Base-by-base conservation (phyloP, 805 yeast genomes). In the Pichia eremophila region DNA sequence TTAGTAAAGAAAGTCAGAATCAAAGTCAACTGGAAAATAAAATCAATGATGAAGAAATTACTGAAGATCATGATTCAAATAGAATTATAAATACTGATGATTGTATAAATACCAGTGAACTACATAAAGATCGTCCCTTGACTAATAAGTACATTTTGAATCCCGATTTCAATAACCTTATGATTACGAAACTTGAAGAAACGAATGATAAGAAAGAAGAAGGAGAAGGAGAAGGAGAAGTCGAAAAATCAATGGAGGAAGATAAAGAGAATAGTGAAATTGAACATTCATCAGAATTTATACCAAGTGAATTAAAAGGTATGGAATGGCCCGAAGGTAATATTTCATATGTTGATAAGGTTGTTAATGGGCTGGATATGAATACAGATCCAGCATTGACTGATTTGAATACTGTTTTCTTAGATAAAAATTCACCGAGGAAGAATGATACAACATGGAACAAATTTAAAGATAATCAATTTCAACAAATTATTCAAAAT, bases 371-470 rank as follows among this genome's bases (percentile, higher is more conserved):
- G 4, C 15, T 14, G 11, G 40, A 38, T 27, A 39, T 22, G 11
- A 15, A 8, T 14, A 35, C 34, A 6, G 27, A 39, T 29, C 27
- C 51, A 14, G n/a, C 56, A 38, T 28, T 57, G 32, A 52, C 57
- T 39, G 41, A 56, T 14, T 52, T 56, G 5, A 51, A 58, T 29
- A 63, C 67, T 12, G 57, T 63, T 50, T 49, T 57, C 11, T 51
- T 51, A 34, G 56, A 53, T 29, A 25, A 48, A 22, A 40, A 54
- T 25, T 39, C 51, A 8, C 40, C 49, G 11, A 59, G 53, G 0
- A 52, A 56, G 29, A 55, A 54, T 28, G 55, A 52, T 28, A 67
- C 67, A 4, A 61, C 58, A 32, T 64, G 66, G 63, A 55, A 58
- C 25, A 61, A 58, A 45, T 63, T 62, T 44, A 48, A 51, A 29